These are phyloP conservation scores for Pterulicium gracile DNA, from an alignment of 1,284 basidiomycete species.

Conservation along the genomic window DNA sequence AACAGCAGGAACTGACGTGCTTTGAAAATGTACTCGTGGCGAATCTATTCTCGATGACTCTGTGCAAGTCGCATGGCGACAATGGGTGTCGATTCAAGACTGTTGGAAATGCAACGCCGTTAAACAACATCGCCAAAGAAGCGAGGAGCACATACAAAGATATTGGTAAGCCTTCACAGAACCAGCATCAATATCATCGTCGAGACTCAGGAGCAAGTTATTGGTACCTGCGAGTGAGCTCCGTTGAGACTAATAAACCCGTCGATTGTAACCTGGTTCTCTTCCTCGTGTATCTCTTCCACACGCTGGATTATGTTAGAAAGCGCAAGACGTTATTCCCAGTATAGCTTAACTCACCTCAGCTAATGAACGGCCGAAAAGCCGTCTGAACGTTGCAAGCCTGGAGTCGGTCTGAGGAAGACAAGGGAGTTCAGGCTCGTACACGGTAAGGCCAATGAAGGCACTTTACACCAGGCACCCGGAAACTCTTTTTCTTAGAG, in stretches of 20 bases:
- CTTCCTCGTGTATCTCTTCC: conserved; percentile 46
- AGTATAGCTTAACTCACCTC: no score
- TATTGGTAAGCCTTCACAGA: conserved; percentile 84
- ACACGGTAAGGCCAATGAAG: conserved; percentile 7
- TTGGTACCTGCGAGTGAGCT: conserved; percentile 60
- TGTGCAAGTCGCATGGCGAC: conserved; percentile 57
- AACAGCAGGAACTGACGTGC: conserved; percentile 34
- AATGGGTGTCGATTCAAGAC: conserved; percentile 80
- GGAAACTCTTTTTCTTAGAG: conserved; percentile 33
- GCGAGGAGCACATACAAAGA: conserved; percentile 46
- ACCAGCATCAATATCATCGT: no score
- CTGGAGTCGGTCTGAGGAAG: conserved; percentile 46
- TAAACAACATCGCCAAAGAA: conserved; percentile 7
- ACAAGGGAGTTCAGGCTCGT: no score
- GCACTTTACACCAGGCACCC: conserved; percentile 50
- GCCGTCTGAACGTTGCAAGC: conserved; percentile 49
- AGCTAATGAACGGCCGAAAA: conserved; percentile 56
- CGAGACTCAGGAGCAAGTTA: no score
- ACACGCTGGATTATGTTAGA: conserved; percentile 33
- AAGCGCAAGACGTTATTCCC: no score
- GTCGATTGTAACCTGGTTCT: conserved; percentile 44
- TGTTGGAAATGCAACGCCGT: conserved; percentile 23
- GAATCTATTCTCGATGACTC: conserved; percentile 57
- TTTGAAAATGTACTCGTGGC: conserved; percentile 57
- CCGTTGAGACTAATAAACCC: conserved; percentile 80